Evolutionary conservation across 139 green algal genomes (phyloP), one percentile per base, ranked within the genome.

Genomic region (Coccomyxa sp.): DNA sequence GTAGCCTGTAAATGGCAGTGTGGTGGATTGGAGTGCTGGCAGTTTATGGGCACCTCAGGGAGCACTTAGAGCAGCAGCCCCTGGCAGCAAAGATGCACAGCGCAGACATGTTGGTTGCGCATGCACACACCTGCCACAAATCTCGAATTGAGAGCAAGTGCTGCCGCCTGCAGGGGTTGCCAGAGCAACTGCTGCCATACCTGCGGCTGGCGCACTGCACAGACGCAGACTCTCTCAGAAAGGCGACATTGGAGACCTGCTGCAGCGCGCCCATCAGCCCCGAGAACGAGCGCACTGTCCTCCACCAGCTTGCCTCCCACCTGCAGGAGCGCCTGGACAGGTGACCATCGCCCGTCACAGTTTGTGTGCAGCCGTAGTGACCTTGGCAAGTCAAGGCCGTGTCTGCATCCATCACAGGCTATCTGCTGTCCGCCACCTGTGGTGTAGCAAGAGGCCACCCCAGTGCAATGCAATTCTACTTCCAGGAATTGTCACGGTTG

Each of bases 141-240:
- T 7, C 38, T 7, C 3, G 38, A 3, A 51, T 51, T 51, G 38
- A 51, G 38, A 51, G 38, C 38, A 7, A 71, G 18, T 21, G 63
- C 63, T 28, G 63, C 63, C 4, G 68, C 68, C 51, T 84, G 76
- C 76, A 87, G 84, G 88, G 88, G 11, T 84, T 96, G 83, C 91
- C 92, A 11, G 68, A 88, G 14, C 79, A 87, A 30, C 88, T 98
- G 87, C 83, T 98, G 81, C 90, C 94, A 16, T 97, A 94, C 88
- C 79, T 98, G 86, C 87, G 92, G 13, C 85, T 98, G 27, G 93
- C 90, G 10, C 85, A 92, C 79, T 91, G 92, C 25, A 90, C 57
- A 18, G 87, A 91, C 75, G 88, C 94, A 60, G 75, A 88, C 21
- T 58, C 80, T 13, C 80, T 82, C 59, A 45, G 67, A 58, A 58